Evolutionary conservation across 257 asterid genomes (phyloP).

Genomic region (Salvia hispanica): DNA sequence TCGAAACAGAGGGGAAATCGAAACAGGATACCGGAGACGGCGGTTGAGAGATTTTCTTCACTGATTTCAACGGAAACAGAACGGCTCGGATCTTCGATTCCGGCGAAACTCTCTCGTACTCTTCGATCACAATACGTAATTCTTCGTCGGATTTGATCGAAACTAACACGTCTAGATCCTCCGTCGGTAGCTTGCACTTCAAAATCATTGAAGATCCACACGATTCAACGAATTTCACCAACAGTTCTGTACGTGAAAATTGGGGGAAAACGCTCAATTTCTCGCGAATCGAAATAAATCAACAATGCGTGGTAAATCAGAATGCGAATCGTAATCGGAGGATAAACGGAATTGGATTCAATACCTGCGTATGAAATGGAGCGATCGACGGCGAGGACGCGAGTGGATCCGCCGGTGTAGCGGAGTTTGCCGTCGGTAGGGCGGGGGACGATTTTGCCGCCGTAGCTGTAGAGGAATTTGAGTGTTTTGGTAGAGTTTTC

Average conservation of each 20-base stretch:
- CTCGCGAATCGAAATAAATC: not conserved
- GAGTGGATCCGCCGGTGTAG: conserved; percentile 73
- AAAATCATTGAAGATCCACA: conserved; percentile 65
- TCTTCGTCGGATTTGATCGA: conserved; percentile 78
- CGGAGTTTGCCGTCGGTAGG: conserved; percentile 72
- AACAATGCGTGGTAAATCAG: not conserved
- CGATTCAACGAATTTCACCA: conserved; percentile 75
- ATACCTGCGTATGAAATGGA: conserved; percentile 43
- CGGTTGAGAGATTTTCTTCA: conserved; percentile 62
- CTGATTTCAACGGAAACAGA: conserved; percentile 48
- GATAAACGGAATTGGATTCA: not conserved
- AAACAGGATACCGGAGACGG: conserved; percentile 67
- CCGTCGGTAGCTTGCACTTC: conserved; percentile 75
- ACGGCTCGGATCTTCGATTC: conserved; percentile 73
- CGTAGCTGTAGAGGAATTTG: conserved; percentile 84
- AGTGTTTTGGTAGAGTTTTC: conserved; percentile 39
- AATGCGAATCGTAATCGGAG: not conserved
- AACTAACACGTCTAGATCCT: conserved; percentile 74
- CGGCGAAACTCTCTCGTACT: conserved; percentile 59
- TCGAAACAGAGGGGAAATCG: conserved; percentile 50
- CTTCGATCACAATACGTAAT: conserved; percentile 53
- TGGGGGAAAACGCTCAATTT: not conserved
- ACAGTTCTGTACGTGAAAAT: conserved; percentile 45
- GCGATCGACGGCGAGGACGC: conserved; percentile 69
- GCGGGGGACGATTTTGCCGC: conserved; percentile 74